Evolutionary conservation across 345 rosid species (phyloP).

Genomic region (Linum trigynum): DNA sequence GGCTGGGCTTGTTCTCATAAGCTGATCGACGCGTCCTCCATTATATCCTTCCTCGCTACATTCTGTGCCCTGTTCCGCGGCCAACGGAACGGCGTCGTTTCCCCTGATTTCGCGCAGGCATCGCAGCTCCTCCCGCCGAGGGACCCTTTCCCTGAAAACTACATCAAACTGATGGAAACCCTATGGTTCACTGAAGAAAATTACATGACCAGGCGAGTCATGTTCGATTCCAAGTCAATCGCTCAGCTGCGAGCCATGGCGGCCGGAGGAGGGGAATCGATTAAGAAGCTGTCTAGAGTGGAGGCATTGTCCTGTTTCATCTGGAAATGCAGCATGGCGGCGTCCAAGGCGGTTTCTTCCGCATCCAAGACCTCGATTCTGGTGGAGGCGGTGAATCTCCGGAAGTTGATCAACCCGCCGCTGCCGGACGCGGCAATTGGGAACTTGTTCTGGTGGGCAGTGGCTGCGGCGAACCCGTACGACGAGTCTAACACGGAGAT

Average conservation of each 20-base stretch:
- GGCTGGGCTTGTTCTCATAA: neutral
- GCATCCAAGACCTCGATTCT: constrained; percentile 10
- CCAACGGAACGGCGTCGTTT: neutral
- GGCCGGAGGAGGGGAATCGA: neutral
- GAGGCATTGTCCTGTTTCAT: neutral
- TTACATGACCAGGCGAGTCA: neutral
- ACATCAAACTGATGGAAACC: neutral
- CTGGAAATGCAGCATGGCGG: constrained; percentile 18
- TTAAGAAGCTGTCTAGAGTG: neutral
- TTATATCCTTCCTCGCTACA: neutral
- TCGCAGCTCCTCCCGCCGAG: neutral
- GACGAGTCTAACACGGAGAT: neutral
- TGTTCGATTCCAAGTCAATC: neutral
- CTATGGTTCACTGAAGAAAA: neutral
- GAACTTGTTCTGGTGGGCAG: constrained; percentile 15
- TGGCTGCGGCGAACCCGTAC: constrained; percentile 1
- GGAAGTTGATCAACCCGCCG: constrained; percentile 15
- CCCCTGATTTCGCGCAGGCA: neutral
- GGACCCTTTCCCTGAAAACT: neutral
- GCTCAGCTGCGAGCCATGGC: neutral
- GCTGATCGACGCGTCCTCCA: neutral
- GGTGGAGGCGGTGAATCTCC: constrained; percentile 19
- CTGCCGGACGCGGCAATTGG: constrained; percentile 11
- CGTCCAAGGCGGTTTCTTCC: neutral
- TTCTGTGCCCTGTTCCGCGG: neutral